Percentiles rank a stretch among this genome's conserved stretches.
phyloP scores from a whole-genome alignment of 352 stramenopile genomes.

The Chrysophaeum taylorii region DNA sequence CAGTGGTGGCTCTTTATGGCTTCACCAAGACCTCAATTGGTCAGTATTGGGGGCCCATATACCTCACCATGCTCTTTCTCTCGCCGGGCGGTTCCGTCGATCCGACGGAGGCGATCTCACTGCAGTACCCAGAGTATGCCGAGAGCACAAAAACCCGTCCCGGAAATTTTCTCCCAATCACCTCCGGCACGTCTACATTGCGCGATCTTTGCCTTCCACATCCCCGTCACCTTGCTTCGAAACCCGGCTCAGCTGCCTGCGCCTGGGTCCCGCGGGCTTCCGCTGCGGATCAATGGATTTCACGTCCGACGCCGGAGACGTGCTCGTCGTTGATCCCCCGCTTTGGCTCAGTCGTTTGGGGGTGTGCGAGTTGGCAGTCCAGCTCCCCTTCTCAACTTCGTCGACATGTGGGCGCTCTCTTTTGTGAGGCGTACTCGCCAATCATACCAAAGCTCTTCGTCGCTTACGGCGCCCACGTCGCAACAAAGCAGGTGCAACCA shows the following conservation, averaged over 20 bases:
- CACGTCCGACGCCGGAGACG: constrained; percentile 23
- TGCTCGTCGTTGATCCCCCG: constrained; percentile 25
- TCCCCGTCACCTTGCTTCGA: constrained; percentile 19
- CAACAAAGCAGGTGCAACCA: constrained; percentile 24
- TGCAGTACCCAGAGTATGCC: neutral
- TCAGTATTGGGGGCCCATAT: constrained; percentile 8
- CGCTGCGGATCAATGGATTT: constrained; percentile 15
- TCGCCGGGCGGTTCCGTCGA: neutral
- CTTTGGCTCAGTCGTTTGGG: constrained; percentile 24
- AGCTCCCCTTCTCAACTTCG: constrained; percentile 27
- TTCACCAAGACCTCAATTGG: constrained; percentile 25
- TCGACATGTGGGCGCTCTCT: constrained; percentile 11
- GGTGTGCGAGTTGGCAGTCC: constrained; percentile 22
- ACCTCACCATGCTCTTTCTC: neutral
- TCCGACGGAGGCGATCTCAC: neutral
- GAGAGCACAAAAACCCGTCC: neutral
- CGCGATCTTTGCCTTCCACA: constrained; percentile 18
- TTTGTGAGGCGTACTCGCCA: too few species aligned
- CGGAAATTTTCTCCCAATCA: too few species aligned
- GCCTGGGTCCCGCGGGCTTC: constrained; percentile 11
- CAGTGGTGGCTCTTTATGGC: constrained; percentile 37
- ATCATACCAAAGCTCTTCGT: too few species aligned
- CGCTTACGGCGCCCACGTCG: constrained; percentile 22
- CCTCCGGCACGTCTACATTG: constrained; percentile 15
- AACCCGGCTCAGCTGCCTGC: constrained; percentile 6